Evolutionary conservation across 108 stramenopile species (phyloP), one percentile per base, ranked within the genome.

Genomic region (Cylindrotheca closterium): DNA sequence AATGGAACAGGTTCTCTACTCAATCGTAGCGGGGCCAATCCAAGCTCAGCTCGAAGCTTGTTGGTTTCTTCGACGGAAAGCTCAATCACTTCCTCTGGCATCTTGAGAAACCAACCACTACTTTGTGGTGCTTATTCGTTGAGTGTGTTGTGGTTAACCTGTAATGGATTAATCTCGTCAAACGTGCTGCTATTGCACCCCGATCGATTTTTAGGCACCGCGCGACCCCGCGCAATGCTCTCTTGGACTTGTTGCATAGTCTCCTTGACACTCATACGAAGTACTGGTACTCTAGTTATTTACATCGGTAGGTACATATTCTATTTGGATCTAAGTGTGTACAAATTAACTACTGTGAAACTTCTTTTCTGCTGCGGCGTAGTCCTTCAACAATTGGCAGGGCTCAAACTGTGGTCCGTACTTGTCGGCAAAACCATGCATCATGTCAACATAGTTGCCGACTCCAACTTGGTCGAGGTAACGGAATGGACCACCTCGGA

Each of bases 401-500:
- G 99, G 99, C 50, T 89, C 96, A 65, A 99, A 99, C 73, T 98
- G 99, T 24, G 83, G 84, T 30, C 99, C 99, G 56, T 96, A 79
- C 67, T 81, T 80, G 63, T 94, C 96, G 3, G 97, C 96, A 66
- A 96, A 93, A 22, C 86, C 74, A 55, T 96, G 89, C 97, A 99
- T 96, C 78, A 79, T 86, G 56, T 91, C 95, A 8, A 95, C 92
- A 65, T 90, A 97, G 19, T 81, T 79, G 22, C 81, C 71, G 33
- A 85, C 91, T 5, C 98, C 99, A n/a, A 92, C 58, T 51, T 82
- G 75, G 75, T 99, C 99, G 42, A 99, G 59, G 56, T 96, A 87
- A 30, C 96, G 83, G 96, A 99, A 99, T 26, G 98, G 98, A 10
- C 99, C 99, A 18, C 99, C 99, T n/a, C 88, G 83, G 91, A 98